A percentile compares a stretch with the other conserved stretches of the same genome.
phyloP scores from a whole-genome alignment of 768 basidiomycete species.

The Hypholoma fasciculare region DNA sequence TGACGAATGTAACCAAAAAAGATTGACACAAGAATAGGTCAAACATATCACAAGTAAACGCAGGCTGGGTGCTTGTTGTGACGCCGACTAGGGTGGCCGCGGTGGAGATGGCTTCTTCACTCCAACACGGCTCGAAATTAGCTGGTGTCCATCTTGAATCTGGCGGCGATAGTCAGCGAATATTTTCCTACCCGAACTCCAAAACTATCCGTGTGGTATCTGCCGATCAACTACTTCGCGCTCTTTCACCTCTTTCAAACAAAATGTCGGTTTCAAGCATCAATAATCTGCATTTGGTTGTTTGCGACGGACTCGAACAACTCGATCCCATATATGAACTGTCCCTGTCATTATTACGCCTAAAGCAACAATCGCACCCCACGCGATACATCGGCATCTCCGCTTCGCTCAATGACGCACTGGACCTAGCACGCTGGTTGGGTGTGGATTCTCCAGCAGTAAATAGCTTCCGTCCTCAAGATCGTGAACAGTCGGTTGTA shows the following conservation, averaged over 20 bases:
- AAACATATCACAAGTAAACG: slow-evolving; percentile 39
- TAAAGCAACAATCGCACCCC: slow-evolving; percentile 57
- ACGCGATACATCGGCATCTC: slow-evolving; percentile 80
- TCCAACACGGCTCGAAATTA: slow-evolving; percentile 39
- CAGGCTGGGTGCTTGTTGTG: slow-evolving; percentile 65
- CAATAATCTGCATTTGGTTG: slow-evolving; percentile 57
- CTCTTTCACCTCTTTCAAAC: slow-evolving; percentile 40
- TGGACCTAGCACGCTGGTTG: slow-evolving; percentile 84
- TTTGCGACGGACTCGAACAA: slow-evolving; percentile 86
- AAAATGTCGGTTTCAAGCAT: slow-evolving; percentile 27
- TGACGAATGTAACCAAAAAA: neutral
- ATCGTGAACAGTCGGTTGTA: slow-evolving; percentile 78
- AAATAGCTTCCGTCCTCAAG: slow-evolving; percentile 78
- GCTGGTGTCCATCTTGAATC: slow-evolving; percentile 41
- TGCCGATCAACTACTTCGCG: slow-evolving; percentile 47
- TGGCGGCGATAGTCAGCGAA: slow-evolving; percentile 11
- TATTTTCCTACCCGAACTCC: slow-evolving; percentile 33
- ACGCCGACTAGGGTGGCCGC: slow-evolving; percentile 59
- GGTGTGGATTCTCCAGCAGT: slow-evolving; percentile 61
- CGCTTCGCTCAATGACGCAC: slow-evolving; percentile 76
- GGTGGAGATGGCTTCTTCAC: slow-evolving; percentile 52
- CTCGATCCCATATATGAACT: slow-evolving; percentile 84
- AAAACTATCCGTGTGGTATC: slow-evolving; percentile 59
- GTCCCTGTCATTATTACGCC: slow-evolving; percentile 68
- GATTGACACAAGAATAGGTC: slow-evolving; percentile 42